phyloP scores from a whole-genome alignment of 2,329 filamentous ascomycete species.

The Xylaria sp. region DNA sequence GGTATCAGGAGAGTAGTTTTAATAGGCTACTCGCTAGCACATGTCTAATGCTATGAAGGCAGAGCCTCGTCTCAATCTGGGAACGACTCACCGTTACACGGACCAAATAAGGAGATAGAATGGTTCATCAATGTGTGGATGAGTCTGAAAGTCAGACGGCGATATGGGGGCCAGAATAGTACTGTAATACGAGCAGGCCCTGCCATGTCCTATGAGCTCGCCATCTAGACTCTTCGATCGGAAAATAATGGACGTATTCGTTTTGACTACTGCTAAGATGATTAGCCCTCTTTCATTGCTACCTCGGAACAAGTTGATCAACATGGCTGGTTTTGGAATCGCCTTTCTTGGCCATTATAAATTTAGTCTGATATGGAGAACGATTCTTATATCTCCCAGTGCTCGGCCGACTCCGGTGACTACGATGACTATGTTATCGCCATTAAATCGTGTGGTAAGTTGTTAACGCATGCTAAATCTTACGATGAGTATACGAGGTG shows the following conservation, averaged over 20 bases:
- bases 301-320: background rate
- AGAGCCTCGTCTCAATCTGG: background rate
- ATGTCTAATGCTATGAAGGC: background rate
- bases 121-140: background rate
- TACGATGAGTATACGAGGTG: background rate
- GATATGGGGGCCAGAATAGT: background rate
- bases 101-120: background rate
- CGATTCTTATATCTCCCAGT: background rate
- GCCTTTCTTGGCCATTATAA: background rate
- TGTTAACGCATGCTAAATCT: background rate
- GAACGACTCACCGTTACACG: background rate
- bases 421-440: background rate
- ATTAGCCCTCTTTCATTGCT: background rate
- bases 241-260: background rate
- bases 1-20: background rate
- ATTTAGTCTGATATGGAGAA: background rate
- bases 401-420: background rate
- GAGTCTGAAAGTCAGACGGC: background rate
- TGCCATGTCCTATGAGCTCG: background rate
- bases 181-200: background rate
- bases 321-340: background rate
- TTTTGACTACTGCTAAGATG: background rate
- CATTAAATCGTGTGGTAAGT: background rate
- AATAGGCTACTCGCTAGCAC: background rate
- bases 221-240: background rate